Conservation (phyloP, 2,329 filamentous ascomycete species). For the Neonectria faginata region DNA sequence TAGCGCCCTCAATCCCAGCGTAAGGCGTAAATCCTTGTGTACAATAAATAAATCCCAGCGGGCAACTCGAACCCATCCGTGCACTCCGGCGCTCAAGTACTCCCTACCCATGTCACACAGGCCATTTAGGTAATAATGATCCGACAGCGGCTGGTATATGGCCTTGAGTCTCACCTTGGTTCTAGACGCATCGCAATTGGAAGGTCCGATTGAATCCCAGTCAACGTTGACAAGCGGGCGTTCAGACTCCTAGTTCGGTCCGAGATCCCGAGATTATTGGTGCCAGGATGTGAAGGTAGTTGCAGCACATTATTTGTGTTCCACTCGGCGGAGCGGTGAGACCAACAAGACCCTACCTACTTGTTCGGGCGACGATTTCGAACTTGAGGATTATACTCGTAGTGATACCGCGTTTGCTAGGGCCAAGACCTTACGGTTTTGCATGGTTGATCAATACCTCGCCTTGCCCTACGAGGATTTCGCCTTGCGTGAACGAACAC, state of each 20-base stretch:
- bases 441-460: background rate
- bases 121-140: background rate
- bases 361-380: background rate
- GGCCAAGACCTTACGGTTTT: background rate
- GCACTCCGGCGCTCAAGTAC: background rate
- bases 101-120: background rate
- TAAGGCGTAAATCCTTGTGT: background rate
- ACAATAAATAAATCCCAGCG: background rate
- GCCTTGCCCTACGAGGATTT: background rate
- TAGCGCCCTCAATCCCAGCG: background rate
- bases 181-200: background rate
- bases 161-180: background rate
- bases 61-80: background rate
- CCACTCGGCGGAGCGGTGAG: constrained; percentile 3
- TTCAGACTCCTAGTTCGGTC: background rate
- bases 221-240: background rate
- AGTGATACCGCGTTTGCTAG: no score
- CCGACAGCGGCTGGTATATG: background rate
- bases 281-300: background rate
- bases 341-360: background rate
- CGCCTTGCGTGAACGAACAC: background rate
- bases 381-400: background rate
- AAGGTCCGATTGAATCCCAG: background rate
- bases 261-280: background rate
- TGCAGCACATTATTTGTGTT: background rate